Evolutionary conservation across 2,329 filamentous ascomycete genomes (phyloP).

Genomic region (Boeremia exigua): DNA sequence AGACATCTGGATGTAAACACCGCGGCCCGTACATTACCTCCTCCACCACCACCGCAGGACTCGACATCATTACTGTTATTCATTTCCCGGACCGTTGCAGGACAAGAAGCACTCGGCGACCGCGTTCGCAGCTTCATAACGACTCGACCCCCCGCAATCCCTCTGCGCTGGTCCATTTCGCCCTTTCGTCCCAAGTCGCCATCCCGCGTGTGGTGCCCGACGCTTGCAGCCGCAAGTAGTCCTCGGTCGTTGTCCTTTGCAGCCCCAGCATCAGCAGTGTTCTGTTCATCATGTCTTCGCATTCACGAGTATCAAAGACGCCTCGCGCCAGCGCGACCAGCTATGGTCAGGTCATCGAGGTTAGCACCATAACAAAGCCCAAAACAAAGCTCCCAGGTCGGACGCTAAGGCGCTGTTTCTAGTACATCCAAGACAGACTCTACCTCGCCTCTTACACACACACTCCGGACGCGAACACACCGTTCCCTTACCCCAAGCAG

Average conservation of each 20-base stretch:
- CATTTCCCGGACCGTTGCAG: conserved; percentile 29
- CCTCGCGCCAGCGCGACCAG: conserved; percentile 53
- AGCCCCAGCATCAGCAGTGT: neutral
- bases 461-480: conserved; percentile 78
- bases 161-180: conserved; percentile 25
- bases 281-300: conserved; percentile 32
- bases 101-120: conserved; percentile 28
- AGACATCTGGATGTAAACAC: conserved; percentile 27
- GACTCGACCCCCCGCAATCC: conserved; percentile 16
- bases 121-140: conserved; percentile 27
- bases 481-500: conserved; percentile 80
- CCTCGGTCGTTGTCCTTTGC: conserved; percentile 5
- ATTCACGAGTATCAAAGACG: conserved; percentile 35
- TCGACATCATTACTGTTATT: conserved; percentile 48
- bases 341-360: conserved; percentile 91
- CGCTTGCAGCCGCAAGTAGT: conserved; percentile 19
- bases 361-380: conserved; percentile 64
- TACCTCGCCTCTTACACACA: conserved; percentile 93
- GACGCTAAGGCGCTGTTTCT: conserved; percentile 18
- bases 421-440: conserved; percentile 73
- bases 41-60: conserved; percentile 28
- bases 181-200: conserved; percentile 27
- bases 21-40: conserved; percentile 30
- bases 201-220: conserved; percentile 16
- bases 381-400: conserved; percentile 30